Conservation (phyloP, 176 grass and related monocot genomes). For the Zea mays region DNA sequence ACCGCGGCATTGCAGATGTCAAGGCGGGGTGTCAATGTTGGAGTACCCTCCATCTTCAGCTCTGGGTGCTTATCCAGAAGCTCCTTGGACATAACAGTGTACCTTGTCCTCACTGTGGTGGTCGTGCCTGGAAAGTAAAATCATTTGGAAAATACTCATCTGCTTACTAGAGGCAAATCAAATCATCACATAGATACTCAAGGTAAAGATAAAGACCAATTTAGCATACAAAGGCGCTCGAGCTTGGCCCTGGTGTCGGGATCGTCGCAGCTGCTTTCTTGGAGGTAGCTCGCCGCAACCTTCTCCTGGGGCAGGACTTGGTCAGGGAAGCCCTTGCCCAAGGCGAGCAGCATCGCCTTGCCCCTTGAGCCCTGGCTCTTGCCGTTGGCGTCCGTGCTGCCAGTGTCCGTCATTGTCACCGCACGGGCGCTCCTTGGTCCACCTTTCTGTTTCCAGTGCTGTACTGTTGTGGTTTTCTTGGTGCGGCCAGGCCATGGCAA, state of each 20-base stretch:
- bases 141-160: background rate
- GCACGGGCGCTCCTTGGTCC: background rate
- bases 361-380: slow-evolving; percentile 37
- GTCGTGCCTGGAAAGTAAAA: slow-evolving; percentile 61
- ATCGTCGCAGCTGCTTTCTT: slow-evolving; percentile 58
- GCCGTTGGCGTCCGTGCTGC: background rate
- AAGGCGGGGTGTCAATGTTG: slow-evolving; percentile 71
- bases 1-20: slow-evolving; percentile 81
- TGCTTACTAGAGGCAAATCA: background rate
- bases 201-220: background rate
- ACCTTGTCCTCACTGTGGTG: slow-evolving; percentile 84
- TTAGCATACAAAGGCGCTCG: slow-evolving; percentile 70
- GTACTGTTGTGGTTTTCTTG: background rate
- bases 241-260: slow-evolving; percentile 75
- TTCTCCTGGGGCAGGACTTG: slow-evolving; percentile 81
- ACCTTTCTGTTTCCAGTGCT: background rate
- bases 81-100: slow-evolving; percentile 84
- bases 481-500: background rate
- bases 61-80: slow-evolving; percentile 79
- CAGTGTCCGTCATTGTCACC: slow-evolving; percentile 34
- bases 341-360: slow-evolving; percentile 74
- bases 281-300: slow-evolving; percentile 70
- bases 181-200: slow-evolving; percentile 12
- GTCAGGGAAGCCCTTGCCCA: slow-evolving; percentile 85
- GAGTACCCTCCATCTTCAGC: slow-evolving; percentile 62